phyloP scores from a whole-genome alignment of 2,329 filamentous ascomycete species.

The Pseudogymnoascus sp. region DNA sequence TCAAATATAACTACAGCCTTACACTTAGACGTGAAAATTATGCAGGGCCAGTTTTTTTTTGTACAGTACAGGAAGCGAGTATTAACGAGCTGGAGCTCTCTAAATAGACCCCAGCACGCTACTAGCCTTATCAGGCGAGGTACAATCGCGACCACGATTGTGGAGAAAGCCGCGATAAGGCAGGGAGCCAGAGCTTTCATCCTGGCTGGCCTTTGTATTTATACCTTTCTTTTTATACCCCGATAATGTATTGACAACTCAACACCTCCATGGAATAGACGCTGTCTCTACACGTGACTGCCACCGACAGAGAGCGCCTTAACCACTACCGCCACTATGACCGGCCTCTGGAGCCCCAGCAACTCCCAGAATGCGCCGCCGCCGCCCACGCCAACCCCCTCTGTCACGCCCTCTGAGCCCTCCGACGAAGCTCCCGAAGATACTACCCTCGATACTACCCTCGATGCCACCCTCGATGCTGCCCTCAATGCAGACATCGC shows the following conservation, averaged over 20 bases:
- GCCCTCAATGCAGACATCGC: slow-evolving; percentile 30
- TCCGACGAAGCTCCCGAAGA: slow-evolving; percentile 10
- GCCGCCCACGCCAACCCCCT: slow-evolving; percentile 9
- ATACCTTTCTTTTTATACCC: background rate
- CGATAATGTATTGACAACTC: background rate
- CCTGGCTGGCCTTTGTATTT: background rate
- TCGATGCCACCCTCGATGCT: background rate
- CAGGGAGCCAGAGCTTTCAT: slow-evolving; percentile 8
- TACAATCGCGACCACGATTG: slow-evolving; percentile 9
- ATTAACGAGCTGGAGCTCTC: background rate
- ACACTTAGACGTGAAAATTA: background rate
- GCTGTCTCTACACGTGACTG: background rate
- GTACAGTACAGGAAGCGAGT: background rate
- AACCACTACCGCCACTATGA: slow-evolving; percentile 16
- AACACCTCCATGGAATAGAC: background rate
- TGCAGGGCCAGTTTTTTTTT: background rate
- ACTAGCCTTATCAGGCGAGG: slow-evolving; percentile 5
- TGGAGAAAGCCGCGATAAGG: slow-evolving; percentile 8
- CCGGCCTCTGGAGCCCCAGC: slow-evolving; percentile 23
- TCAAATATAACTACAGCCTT: background rate
- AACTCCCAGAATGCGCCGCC: slow-evolving; percentile 4
- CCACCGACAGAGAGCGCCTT: background rate
- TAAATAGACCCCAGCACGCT: background rate
- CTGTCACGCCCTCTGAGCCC: background rate
- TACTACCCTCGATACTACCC: background rate